Base-by-base conservation (phyloP, 768 basidiomycete genomes). In the Macrolepiota albuminosa region DNA sequence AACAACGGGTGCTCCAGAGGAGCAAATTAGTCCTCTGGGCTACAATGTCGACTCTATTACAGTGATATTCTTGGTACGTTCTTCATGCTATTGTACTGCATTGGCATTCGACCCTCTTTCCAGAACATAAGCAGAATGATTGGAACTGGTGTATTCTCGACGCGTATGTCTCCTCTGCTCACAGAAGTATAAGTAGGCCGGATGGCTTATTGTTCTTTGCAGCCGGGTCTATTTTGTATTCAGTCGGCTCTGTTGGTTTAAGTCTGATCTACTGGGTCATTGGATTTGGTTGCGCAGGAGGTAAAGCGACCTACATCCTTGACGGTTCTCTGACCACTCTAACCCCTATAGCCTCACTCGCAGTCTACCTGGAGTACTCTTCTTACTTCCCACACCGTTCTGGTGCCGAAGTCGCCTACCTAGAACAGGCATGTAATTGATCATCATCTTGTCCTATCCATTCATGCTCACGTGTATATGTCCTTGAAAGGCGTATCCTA, bases 371-470 rank as follows among this genome's bases (percentile, higher is more conserved):
- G 11, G 81, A 82, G 64, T 76, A 77, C 36, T 74, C 76, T 1
- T 71, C 76, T 39, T 78, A 78, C 67, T 81, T 81, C 63, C 81
- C 81, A 11, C 71, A 77, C 55, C 73, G 81, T 16, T 78, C 79
- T 8, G 81, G 81, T 6, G 81, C 77, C 9, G 76, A 81, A 60
- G 80, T 81, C 8, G 81, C 76, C 3, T 81, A 79, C 56, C 69
- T 80, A 14, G 77, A 79, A 56, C 72, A 76, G 71, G 77, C 72
- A 34, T 64, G 64, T 42, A 29, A 9, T 43, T 2, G 8, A 53
- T 18, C 26, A 21, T 34, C 39, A 31, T 26, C 31, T 43, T 29
- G 10, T 14, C 14, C 26, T 36, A 31, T n/a, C 2, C 6, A 26
- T 26, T 10, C 2, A 36, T 39, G 26, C 55, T 61, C 43, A 52